These are phyloP conservation scores for Fusarium redolens DNA, from an alignment of 2,329 filamentous ascomycete genomes.

Conservation along the genomic window DNA sequence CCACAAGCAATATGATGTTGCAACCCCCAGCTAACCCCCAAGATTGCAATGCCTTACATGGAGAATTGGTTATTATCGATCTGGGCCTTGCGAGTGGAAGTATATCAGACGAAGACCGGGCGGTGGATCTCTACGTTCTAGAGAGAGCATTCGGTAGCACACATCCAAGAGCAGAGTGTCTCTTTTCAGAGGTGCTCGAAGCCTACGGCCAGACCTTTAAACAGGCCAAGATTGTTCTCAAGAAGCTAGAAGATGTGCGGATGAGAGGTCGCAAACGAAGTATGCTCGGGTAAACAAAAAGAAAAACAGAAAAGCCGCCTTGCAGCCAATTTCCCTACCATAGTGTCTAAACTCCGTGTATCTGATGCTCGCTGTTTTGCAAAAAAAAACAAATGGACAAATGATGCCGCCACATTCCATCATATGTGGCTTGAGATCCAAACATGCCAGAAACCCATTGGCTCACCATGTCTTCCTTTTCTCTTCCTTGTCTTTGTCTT, in stretches of 20 bases:
- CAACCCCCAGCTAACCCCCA: conserved; percentile 48
- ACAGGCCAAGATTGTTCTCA: conserved; percentile 78
- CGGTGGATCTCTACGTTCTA: conserved; percentile 95
- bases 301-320: conserved; percentile 35
- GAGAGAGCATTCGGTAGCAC: conserved; percentile 96
- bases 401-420: conserved; percentile 29
- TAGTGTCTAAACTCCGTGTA: conserved; percentile 46
- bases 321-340: conserved; percentile 42
- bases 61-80: conserved; percentile 91
- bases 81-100: conserved; percentile 90
- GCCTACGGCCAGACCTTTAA: conserved; percentile 82
- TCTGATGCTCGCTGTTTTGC: conserved; percentile 51
- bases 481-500: neutral
- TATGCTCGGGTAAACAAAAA: conserved; percentile 81
- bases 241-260: conserved; percentile 88
- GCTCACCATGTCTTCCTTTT: neutral
- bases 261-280: conserved; percentile 95
- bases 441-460: conserved; percentile 21
- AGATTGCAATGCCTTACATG: conserved; percentile 58
- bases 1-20: conserved; percentile 97
- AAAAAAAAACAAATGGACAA: conserved; percentile 41
- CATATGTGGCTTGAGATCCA: conserved; percentile 24
- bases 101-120: conserved; percentile 87
- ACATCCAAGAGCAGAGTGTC: conserved; percentile 83
- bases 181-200: conserved; percentile 79